Evolutionary conservation across 192 early-diverging fungal species (phyloP).

Genomic region (Phlyctochytrium planicorne): DNA sequence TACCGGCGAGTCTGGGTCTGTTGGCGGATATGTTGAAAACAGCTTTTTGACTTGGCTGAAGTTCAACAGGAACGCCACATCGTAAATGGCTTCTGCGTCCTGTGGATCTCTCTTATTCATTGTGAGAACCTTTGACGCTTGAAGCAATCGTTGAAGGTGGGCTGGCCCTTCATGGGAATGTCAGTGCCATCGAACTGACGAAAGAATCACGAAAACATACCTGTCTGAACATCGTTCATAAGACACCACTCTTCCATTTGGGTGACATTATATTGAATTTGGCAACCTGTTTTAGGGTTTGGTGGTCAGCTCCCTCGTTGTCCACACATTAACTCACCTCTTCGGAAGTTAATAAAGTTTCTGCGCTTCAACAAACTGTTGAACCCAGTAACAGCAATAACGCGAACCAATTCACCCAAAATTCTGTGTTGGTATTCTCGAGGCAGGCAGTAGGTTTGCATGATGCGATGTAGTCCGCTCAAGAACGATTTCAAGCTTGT

Average conservation of each 20-base stretch:
- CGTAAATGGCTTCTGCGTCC: conserved; percentile 89
- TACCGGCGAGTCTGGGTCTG: conserved; percentile 77
- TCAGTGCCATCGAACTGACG: background rate
- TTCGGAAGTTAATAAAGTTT: conserved; percentile 90
- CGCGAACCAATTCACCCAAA: conserved; percentile 79
- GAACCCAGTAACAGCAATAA: conserved; percentile 83
- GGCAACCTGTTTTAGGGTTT: conserved; percentile 50
- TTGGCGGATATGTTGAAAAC: conserved; percentile 68
- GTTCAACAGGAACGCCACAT: conserved; percentile 84
- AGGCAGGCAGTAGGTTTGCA: conserved; percentile 86
- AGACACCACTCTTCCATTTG: conserved; percentile 95
- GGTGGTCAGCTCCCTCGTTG: background rate
- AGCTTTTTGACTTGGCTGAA: conserved; percentile 87
- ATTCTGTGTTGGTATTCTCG: conserved; percentile 76
- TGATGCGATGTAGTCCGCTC: conserved; percentile 76
- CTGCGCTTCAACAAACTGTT: conserved; percentile 86
- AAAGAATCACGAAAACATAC: conserved; percentile 11
- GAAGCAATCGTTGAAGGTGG: conserved; percentile 79
- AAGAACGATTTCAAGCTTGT: conserved; percentile 79
- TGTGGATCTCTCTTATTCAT: conserved; percentile 69
- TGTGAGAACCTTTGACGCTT: conserved; percentile 87
- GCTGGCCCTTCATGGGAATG: conserved; percentile 37
- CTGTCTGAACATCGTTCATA: conserved; percentile 70
- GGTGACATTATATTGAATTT: conserved; percentile 94
- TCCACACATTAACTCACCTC: conserved; percentile 34